phyloP scores from a whole-genome alignment of 2,329 filamentous ascomycete species.

The Chaetomium strumarium region DNA sequence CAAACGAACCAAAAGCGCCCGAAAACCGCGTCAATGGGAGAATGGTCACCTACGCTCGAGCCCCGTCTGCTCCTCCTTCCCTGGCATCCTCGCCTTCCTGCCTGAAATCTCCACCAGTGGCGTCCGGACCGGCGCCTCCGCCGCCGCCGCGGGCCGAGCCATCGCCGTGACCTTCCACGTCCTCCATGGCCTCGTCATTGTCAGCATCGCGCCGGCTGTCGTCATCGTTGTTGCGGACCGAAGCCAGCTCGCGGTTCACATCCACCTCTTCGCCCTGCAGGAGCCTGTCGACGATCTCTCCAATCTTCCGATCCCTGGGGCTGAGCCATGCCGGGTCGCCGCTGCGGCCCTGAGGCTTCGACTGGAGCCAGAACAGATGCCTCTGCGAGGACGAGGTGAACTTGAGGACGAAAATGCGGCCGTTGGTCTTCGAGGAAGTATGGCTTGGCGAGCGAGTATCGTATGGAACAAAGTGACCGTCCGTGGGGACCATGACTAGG shows the following conservation, averaged over 20 bases:
- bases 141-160: conserved; percentile 53
- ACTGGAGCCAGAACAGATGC: conserved; percentile 95
- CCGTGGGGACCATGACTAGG: conserved; percentile 86
- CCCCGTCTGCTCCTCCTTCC: conserved; percentile 92
- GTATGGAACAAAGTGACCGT: conserved; percentile 83
- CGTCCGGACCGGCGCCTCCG: conserved; percentile 76
- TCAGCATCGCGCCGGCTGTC: conserved; percentile 39
- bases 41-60: conserved; percentile 89
- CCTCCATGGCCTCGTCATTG: conserved; percentile 73
- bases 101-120: conserved; percentile 85
- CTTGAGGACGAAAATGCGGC: conserved; percentile 87
- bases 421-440: conserved; percentile 64
- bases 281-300: conserved; percentile 76
- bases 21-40: conserved; percentile 25
- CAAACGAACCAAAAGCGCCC: conserved; percentile 7
- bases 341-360: conserved; percentile 67
- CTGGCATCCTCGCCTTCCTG: conserved; percentile 83
- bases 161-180: conserved; percentile 61
- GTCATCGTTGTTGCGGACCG: conserved; percentile 54
- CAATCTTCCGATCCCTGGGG: conserved; percentile 77
- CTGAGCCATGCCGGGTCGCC: conserved; percentile 75
- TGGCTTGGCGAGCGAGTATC: conserved; percentile 52
- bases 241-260: conserved; percentile 64
- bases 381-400: conserved; percentile 89
- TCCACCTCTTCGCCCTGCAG: conserved; percentile 87